phyloP scores from a whole-genome alignment of 2,329 filamentous ascomycete species.

The Botrytis deweyae region DNA sequence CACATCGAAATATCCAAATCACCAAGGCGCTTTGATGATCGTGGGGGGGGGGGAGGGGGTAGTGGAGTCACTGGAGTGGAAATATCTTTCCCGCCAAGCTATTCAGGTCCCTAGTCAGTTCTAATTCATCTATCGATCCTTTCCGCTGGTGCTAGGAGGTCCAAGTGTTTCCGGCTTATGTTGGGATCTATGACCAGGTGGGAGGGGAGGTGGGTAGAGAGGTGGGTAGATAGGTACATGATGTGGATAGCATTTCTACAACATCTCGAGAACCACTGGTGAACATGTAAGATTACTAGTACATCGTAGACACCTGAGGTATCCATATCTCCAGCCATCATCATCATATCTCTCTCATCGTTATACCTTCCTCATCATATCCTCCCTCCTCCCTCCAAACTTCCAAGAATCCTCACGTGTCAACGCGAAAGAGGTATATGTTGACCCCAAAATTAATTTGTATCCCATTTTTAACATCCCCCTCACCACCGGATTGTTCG shows the following conservation, averaged over 20 bases:
- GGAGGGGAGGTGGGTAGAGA: too few relatives aligned
- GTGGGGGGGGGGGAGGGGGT: background rate
- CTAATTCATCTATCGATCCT: background rate
- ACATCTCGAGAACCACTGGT: too few relatives aligned
- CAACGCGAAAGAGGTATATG: background rate
- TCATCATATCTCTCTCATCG: background rate
- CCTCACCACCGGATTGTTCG: background rate
- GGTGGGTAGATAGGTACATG: too few relatives aligned
- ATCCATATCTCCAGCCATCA: too few relatives aligned
- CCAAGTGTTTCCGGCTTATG: background rate
- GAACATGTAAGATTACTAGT: too few relatives aligned
- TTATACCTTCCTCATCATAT: background rate
- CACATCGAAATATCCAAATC: too few relatives aligned
- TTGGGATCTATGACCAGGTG: too few relatives aligned
- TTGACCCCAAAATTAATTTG: background rate
- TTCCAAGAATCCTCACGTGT: too few relatives aligned
- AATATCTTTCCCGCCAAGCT: background rate
- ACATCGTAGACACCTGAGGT: too few relatives aligned
- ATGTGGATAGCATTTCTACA: too few relatives aligned
- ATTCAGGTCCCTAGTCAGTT: background rate
- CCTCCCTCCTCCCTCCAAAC: too few relatives aligned
- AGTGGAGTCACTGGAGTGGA: background rate
- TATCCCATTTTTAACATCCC: background rate
- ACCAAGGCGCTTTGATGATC: background rate
- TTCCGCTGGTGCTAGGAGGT: conserved; percentile 6